Conservation (phyloP, 306 rosid genomes). For the Prosopis cineraria region DNA sequence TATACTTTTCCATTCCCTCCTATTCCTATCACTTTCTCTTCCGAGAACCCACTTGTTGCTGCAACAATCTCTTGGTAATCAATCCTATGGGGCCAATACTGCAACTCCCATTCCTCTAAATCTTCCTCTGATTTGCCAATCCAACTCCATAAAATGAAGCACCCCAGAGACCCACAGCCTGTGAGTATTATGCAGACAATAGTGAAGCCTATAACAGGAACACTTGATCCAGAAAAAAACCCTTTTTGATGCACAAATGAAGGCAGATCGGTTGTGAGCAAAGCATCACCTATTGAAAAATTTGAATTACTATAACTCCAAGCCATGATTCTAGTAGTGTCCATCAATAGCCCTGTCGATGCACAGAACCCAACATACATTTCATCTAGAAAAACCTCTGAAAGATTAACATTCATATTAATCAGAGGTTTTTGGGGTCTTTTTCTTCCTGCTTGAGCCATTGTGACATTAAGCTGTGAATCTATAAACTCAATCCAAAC, state of each 20-base stretch:
- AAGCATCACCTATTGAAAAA: constrained; percentile 48
- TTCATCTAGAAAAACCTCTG: constrained; percentile 40
- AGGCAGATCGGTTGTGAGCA: constrained; percentile 45
- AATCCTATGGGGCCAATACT: constrained; percentile 60
- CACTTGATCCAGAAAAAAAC: constrained; percentile 25
- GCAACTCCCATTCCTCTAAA: constrained; percentile 53
- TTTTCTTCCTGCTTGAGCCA: constrained; percentile 43
- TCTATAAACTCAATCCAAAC: constrained; percentile 45
- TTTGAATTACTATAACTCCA: constrained; percentile 55
- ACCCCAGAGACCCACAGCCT: constrained; percentile 25
- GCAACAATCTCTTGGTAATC: constrained; percentile 38
- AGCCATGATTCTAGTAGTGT: constrained; percentile 45
- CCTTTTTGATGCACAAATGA: constrained; percentile 44
- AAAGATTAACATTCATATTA: constrained; percentile 40
- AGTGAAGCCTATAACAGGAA: constrained; percentile 20
- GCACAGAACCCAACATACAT: constrained; percentile 46
- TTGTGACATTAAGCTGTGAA: constrained; percentile 40
- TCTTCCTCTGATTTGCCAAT: constrained; percentile 12
- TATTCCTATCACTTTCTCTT: constrained; percentile 45
- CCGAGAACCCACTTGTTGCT: constrained; percentile 49
- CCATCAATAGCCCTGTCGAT: constrained; percentile 43
- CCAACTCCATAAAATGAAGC: constrained; percentile 10
- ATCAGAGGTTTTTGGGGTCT: constrained; percentile 47
- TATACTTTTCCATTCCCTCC: constrained; percentile 56
- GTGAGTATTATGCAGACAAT: constrained; percentile 8